Base-by-base conservation (phyloP, 164 flowering plant species). In the grape (Vitis vinifera) region DNA sequence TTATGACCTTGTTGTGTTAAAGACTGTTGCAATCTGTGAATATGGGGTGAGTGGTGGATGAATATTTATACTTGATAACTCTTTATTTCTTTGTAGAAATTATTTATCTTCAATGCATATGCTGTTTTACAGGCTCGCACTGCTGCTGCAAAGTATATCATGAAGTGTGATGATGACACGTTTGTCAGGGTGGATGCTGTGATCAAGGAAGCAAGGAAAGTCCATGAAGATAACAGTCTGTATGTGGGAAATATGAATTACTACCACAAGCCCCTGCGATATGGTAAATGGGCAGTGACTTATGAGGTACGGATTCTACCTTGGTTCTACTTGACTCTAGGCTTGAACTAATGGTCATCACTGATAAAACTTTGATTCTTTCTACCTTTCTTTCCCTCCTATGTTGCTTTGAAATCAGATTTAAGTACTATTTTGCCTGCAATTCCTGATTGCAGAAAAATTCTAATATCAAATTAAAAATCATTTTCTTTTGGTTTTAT, bases 81-180 rank as follows among this genome's bases (percentile, higher is more conserved):
- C 15, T 57, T 68, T 14, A 5, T 49, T 53, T 60, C 51, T 51
- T 14, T 9, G 12, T 57, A 6, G 17, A 31, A 9, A 29, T 60
- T 23, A 52, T 52, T 58, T 72, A 37, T 68, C 37, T 16, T 56
- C 13, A 14, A 55, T 62, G 2, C 2, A 51, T 69, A 10, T 64
- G 15, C 15, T 4, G 37, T 23, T 63, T 70, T 48, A 29, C 78
- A 89, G 93, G 84, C 80, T 68, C 91, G 80, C 29, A 72, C 80
- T 0, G 70, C 82, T 44, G 74, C 85, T 70, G 87, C 93, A 10
- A 83, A 79, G 62, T 80, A 82, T 70, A 80, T 89, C 16, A 89
- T 89, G 93, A 87, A 89, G 76, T 87, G 91, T 71, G 91, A 89
- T 63, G 93, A 89, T 76, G 93, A 89, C 71, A 89, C 93, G 57